Evolutionary conservation across 139 green algal species (phyloP).

Genomic region (Zygnema circumcarinatum): DNA sequence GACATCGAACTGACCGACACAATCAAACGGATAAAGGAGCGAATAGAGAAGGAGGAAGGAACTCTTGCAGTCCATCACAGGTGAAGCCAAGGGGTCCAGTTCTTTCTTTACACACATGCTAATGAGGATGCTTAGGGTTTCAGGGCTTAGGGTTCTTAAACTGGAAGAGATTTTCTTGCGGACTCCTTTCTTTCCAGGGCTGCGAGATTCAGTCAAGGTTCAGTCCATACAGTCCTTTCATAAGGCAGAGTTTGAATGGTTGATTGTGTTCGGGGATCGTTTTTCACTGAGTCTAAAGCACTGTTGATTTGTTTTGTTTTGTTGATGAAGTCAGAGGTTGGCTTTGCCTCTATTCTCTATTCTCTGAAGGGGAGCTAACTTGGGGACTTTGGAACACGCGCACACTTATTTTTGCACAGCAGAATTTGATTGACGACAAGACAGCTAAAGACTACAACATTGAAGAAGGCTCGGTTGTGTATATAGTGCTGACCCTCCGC

Average conservation of each 20-base stretch:
- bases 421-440: conserved; percentile 99
- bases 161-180: too few relatives aligned
- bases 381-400: neutral
- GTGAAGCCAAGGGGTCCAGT: conserved; percentile 59
- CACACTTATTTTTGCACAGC: conserved; percentile 85
- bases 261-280: too few relatives aligned
- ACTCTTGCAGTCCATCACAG: conserved; percentile 98
- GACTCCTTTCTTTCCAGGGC: too few relatives aligned
- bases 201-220: too few relatives aligned
- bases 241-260: too few relatives aligned
- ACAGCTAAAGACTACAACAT: conserved; percentile 98
- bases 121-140: too few relatives aligned
- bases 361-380: neutral
- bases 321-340: too few relatives aligned
- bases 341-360: too few relatives aligned
- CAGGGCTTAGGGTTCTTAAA: too few relatives aligned
- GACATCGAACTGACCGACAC: conserved; percentile 98
- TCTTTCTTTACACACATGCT: neutral
- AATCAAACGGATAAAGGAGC: conserved; percentile 98
- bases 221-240: too few relatives aligned
- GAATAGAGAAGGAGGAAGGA: conserved; percentile 99
- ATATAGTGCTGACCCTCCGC: conserved; percentile 82
- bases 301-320: too few relatives aligned
- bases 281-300: too few relatives aligned
- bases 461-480: conserved; percentile 95